Evolutionary conservation across 345 rosid species (phyloP), one percentile per base, ranked within the genome.

Genomic region (Acer yangbiense): DNA sequence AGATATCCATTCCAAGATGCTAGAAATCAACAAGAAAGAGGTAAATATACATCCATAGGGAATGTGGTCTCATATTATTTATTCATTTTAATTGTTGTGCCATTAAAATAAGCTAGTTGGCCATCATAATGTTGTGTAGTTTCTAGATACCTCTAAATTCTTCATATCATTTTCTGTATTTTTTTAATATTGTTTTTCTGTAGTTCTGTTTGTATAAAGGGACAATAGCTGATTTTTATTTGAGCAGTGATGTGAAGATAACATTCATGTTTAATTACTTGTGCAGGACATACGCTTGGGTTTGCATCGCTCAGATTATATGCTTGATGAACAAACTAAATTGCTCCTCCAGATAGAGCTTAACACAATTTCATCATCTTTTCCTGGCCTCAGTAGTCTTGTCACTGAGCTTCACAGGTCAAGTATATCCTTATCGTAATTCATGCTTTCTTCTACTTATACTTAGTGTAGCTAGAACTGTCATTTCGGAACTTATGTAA

Each of bases 271-370:
- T 79, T 72, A 21, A 41, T 79, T 25, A 27, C 18, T 69, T 11
- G 71, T 29, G 18, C 89, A 94, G 99, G 98, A 94, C 46, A 94
- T 97, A 81, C 92, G 96, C 41, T 65, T 97, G 84, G 99, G 98
- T 20, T 88, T 97, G 74, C 98, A 94, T 83, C 98, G 98, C 75
- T 94, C 97, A n/a, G 99, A 97, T 86, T 97, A 97, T 81, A 97
- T 93, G 99, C 97, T 97, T 73, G 98, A 94, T 79, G 94, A 88
- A 82, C 85, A 97, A 86, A 97, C 98, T 17, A 91, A 97, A 73
- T 83, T 85, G 25, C 97, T 97, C 72, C 98, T 97, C 72, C 99
- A 97, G 75, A 90, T 94, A 73, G 99, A 94, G 89, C 75, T 97
- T 76, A 97, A 97, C 75, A 97, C 99, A 79, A 91, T 97, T 72